phyloP scores from a whole-genome alignment of 331 rosid species.

The Cydonia oblonga region DNA sequence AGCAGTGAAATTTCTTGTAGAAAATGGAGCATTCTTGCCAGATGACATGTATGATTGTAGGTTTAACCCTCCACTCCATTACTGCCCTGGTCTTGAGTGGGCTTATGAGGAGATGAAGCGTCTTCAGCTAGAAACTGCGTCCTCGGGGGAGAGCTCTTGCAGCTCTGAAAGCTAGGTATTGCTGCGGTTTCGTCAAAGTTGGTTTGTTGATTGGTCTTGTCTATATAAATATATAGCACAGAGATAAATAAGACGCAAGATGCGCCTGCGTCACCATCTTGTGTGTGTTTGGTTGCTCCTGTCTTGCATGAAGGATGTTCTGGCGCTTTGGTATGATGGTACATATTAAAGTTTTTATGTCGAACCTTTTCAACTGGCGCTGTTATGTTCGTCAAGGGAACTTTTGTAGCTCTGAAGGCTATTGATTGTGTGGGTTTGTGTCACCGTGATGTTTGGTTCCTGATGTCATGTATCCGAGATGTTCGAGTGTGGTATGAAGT shows the following conservation, averaged over 20 bases:
- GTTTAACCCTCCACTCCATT: conserved; percentile 94
- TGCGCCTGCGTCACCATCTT: not conserved
- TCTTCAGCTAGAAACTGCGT: conserved; percentile 35
- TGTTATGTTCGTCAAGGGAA: too few relatives aligned
- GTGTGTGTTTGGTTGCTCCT: not conserved
- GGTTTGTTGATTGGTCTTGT: not conserved
- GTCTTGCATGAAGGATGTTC: not conserved
- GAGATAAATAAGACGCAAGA: not conserved
- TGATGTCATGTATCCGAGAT: too few relatives aligned
- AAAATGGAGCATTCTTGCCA: conserved; percentile 91
- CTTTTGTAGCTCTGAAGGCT: too few relatives aligned
- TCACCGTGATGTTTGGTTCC: too few relatives aligned
- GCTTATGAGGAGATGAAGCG: conserved; percentile 94
- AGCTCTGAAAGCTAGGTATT: conserved; percentile 55
- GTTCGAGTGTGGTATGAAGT: too few relatives aligned
- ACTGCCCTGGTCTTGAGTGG: conserved; percentile 96
- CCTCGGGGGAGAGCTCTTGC: conserved; percentile 47
- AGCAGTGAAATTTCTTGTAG: conserved; percentile 68
- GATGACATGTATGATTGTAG: conserved; percentile 77
- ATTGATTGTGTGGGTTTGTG: too few relatives aligned
- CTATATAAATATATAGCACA: not conserved
- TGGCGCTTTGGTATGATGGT: not conserved
- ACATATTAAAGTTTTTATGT: not conserved
- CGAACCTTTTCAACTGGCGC: too few relatives aligned
- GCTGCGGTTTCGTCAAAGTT: not conserved